Evolutionary conservation across 2,329 filamentous ascomycete genomes (phyloP), one percentile per base, ranked within the genome.

Genomic region (Leptoxyphium fumago): DNA sequence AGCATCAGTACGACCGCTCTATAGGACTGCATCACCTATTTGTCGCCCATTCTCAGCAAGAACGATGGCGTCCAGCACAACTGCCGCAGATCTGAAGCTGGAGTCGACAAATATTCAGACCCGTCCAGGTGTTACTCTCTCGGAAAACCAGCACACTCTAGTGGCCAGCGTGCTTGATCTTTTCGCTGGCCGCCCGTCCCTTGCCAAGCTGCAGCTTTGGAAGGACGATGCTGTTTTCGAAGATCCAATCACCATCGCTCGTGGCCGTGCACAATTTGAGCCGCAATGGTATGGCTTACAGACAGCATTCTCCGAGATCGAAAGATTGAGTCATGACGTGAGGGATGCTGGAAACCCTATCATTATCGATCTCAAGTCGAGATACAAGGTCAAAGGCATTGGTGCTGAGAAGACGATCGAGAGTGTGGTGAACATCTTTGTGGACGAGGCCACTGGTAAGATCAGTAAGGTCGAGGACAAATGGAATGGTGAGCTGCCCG

Each of bases 81-180:
- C 49, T 36, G 21, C 41, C 32, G 57, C 52, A 46, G 54, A 60
- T 41, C 57, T 68, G 45, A 66, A 67, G 39, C 71, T 78, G 48
- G 70, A 73, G 52, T 74, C 69, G 56, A 74, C 66, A n/a, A 61
- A 69, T 53, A 66, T 80, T 54, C 66, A 70, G 39, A 70, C 70
- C 9, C 67, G 65, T 0, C 51, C 69, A 0, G 74, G 74, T 10
- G 67, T 79, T 11, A 58, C 65, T 1, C 64, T 79, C 11, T 65
- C 64, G 14, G 50, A 62, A 0, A 55, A 67, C 15, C 74, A 80
- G 53, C 70, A 71, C 47, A 66, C 74, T 0, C 46, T 79, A 29
- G 70, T 79, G 10, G 72, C 72, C 46, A 72, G 69, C 39, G 66
- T 80, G 11, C 66, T 81, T 18, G 77, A 80, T 54, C 70, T 80